Evolutionary conservation across 441 rosid species (phyloP), one percentile per base, ranked within the genome.

Genomic region (Dalechampia spathulata): DNA sequence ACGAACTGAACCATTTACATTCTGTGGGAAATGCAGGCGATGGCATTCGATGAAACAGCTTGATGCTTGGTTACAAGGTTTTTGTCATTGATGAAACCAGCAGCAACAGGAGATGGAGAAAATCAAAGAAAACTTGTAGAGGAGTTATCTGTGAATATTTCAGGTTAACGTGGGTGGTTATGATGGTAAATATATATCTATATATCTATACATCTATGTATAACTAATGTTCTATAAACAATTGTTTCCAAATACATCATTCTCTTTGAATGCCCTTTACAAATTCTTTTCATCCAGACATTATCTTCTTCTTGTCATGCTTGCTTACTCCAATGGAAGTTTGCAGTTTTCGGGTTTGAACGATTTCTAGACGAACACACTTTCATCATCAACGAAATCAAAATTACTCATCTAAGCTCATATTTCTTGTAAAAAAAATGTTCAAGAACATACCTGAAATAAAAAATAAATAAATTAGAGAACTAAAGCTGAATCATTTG

Each of bases 1-100:
- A 30, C 8, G 4, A 30, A 30, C 34, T 4, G 34, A 4, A 30
- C 34, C 4, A 3, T 30, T 30, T 30, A 3, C 34, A 30, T 30
- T 8, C 34, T 30, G 21, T 66, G 43, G 64, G 42, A 55, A 17
- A 21, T 65, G 1, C 57, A 85, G 92, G 80, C 60, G 61, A 78
- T 85, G 86, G 72, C 44, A 52, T 85, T 85, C 52, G 70, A 79
- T 74, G 83, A 85, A 68, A 72, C 85, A 37, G 68, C 77, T 22
- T 85, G 72, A 82, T 64, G n/a, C 69, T 49, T 49, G 61, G 55
- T 36, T 28, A 11, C 7, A 66, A 64, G 73, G 67, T 49, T 52
- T 36, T 49, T 66, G 68, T 66, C 54, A 71, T 51, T 64, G 72
- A 77, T 68, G 81, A 38, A 60, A 64, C 61, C 63, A 38, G 19